These are phyloP conservation scores for Fusarium euwallaceae DNA, from an alignment of 2,329 filamentous ascomycete genomes.

Conservation along the genomic window DNA sequence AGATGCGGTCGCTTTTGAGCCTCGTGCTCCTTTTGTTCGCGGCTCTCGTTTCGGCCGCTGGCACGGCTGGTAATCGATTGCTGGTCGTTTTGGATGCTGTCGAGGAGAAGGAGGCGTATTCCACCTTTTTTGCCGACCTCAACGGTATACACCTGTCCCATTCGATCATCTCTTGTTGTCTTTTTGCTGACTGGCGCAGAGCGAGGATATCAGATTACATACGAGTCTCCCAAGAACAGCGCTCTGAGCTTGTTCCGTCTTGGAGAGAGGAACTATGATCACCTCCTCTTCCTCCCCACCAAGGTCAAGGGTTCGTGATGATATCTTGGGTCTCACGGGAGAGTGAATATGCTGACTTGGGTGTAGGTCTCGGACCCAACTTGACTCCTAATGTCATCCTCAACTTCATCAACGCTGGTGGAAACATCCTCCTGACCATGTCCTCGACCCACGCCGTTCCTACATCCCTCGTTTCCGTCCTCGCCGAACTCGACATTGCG, in stretches of 20 bases:
- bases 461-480: slow-evolving; percentile 79
- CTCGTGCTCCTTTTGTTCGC: slow-evolving; percentile 76
- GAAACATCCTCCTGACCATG: slow-evolving; percentile 90
- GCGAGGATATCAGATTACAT: slow-evolving; percentile 84
- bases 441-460: slow-evolving; percentile 79
- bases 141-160: slow-evolving; percentile 69
- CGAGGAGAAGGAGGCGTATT: slow-evolving; percentile 84
- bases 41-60: slow-evolving; percentile 79
- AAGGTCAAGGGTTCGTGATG: slow-evolving; percentile 84
- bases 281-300: slow-evolving; percentile 87
- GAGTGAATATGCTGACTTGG: slow-evolving; percentile 26
- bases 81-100: slow-evolving; percentile 89
- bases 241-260: slow-evolving; percentile 83
- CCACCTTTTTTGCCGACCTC: slow-evolving; percentile 82
- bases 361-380: slow-evolving; percentile 83
- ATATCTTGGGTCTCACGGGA: background rate
- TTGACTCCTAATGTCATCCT: slow-evolving; percentile 88
- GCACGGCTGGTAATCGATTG: slow-evolving; percentile 82
- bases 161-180: background rate
- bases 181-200: slow-evolving; percentile 62
- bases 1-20: slow-evolving; percentile 82
- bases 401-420: slow-evolving; percentile 90
- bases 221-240: slow-evolving; percentile 86
- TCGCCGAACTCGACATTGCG: slow-evolving; percentile 89
- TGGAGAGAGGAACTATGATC: slow-evolving; percentile 91